Conservation (phyloP, 1,284 basidiomycete species). For the Erythrobasidium hasegawianum region DNA sequence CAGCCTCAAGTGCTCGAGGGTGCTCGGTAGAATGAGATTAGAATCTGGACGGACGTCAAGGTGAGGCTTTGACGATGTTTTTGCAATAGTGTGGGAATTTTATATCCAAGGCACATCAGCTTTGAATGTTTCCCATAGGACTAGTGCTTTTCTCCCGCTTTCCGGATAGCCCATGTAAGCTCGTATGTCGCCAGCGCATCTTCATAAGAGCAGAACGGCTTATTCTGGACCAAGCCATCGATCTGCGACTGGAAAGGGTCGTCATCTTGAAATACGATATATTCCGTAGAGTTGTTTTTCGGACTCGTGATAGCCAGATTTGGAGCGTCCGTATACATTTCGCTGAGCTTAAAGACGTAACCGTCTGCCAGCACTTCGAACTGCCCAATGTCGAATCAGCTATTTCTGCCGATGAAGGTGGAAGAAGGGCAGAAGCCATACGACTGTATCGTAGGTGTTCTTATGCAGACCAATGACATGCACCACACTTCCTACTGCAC, state of each 20-base stretch:
- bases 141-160: constrained; percentile 37
- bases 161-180: constrained; percentile 63
- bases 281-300: constrained; percentile 10
- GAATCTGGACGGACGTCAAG: too few relatives aligned
- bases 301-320: constrained; percentile 22
- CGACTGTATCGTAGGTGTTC: constrained; percentile 80
- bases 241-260: constrained; percentile 40
- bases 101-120: too few relatives aligned
- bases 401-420: too few relatives aligned
- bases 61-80: too few relatives aligned
- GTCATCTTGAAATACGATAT: constrained; percentile 31
- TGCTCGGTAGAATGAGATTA: too few relatives aligned
- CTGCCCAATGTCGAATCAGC: too few relatives aligned
- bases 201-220: constrained; percentile 49
- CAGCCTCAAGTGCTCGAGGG: too few relatives aligned
- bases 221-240: constrained; percentile 27
- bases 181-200: constrained; percentile 83
- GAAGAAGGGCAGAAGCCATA: too few relatives aligned
- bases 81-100: too few relatives aligned
- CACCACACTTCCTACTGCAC: constrained; percentile 81
- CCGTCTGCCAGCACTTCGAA: constrained; percentile 61
- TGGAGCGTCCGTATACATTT: constrained; percentile 31
- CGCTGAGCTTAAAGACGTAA: constrained; percentile 29
- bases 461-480: constrained; percentile 85
- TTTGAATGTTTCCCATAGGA: too few relatives aligned